Evolutionary conservation across 2,329 filamentous ascomycete species (phyloP), one percentile per base, ranked within the genome.

Genomic region (Aureobasidium sp.): DNA sequence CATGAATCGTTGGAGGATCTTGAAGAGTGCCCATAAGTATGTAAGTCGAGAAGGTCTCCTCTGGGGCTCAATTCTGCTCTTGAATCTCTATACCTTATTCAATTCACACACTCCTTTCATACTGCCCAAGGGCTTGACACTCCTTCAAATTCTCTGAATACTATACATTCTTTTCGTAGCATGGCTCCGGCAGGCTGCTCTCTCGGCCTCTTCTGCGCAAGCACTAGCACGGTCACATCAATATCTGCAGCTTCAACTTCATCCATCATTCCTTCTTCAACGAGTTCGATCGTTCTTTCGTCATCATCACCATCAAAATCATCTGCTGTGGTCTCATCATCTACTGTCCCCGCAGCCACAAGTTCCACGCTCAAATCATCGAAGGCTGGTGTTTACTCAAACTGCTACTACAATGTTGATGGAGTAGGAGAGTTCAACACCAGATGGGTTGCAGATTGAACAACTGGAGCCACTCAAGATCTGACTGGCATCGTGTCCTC

Each of bases 391-490:
- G 33, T 48, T 11, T 59, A 59, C 35, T 59, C 56, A 15, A 59
- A 59, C 56, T 61, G 60, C 49, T 61, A 56, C 17, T 61, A 61
- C 48, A 45, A 56, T 17, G 14, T 61, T 19, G 48, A 49, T 42
- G 47, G 47, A 3, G 50, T 40, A 8, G 60, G 60, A 27, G 35
- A 49, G 12, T 61, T 61, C 31, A 61, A 61, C n/a, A 61, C 39
- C 27, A 29, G 48, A 59, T 59, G 56, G 56, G 33, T 49, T 1
- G 56, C 56, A 29, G 56, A 59, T 15, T 59, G 56, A 33, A 48
- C 56, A 2, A 40, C 42, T 5, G 56, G 56, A 7, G 17, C 12
- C 44, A 39, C 42, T 5, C 56, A 59, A 17, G 56, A 59, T 24
- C 4, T 59, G 56, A 59, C 56, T 11, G 35, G 35, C 33, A 59